A percentile compares a stretch with the other conserved stretches of the same genome.
phyloP scores from a whole-genome alignment of 2,329 filamentous ascomycete species.

The Ophiostoma ulmi region DNA sequence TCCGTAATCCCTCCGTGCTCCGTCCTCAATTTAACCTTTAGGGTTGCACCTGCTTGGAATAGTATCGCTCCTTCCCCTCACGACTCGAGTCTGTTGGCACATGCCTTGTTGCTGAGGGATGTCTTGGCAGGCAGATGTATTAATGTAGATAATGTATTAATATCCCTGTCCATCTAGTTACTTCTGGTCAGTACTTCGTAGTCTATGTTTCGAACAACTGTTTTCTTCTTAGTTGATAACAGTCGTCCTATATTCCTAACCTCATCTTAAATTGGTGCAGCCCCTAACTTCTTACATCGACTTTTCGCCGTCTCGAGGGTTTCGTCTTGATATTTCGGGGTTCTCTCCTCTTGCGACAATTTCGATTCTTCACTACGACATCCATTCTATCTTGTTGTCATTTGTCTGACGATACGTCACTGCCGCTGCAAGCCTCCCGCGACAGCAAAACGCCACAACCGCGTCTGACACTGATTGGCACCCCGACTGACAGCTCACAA shows the following conservation, averaged over 20 bases:
- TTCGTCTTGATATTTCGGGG: background rate
- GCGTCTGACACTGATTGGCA: background rate
- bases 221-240: background rate
- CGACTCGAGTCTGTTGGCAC: background rate
- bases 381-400: background rate
- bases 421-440: background rate
- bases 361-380: background rate
- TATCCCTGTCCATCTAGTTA: background rate
- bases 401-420: background rate
- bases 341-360: background rate
- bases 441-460: background rate
- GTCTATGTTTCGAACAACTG: slow-evolving; percentile 2
- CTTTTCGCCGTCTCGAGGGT: background rate
- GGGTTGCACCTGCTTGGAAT: background rate
- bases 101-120: background rate
- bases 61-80: background rate
- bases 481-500: background rate
- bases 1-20: background rate
- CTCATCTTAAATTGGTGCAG: slow-evolving; percentile 1
- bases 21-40: background rate
- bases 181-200: background rate
- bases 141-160: background rate
- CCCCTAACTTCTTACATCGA: background rate
- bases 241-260: background rate
- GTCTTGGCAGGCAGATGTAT: background rate